phyloP scores from a whole-genome alignment of 495 filamentous ascomycete genomes.

The Annulohypoxylon maeteangense region DNA sequence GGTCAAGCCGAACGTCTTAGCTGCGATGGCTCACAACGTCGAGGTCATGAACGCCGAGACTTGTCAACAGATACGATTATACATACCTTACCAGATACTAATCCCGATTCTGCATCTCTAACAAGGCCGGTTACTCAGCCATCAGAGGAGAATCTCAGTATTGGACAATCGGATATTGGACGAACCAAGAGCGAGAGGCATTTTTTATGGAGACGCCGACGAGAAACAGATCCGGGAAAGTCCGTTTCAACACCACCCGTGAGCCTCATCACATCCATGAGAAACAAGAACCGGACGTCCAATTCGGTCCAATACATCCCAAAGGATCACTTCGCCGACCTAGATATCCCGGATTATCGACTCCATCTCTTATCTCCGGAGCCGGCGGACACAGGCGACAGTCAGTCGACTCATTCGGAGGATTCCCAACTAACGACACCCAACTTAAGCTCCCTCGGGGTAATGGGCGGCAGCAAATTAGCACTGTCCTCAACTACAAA shows the following conservation, averaged over 20 bases:
- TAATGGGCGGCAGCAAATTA: conserved; percentile 16
- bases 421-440: conserved; percentile 26
- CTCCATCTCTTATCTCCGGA: conserved; percentile 41
- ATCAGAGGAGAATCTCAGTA: background rate
- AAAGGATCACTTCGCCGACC: conserved; percentile 42
- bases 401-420: conserved; percentile 28
- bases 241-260: conserved; percentile 2
- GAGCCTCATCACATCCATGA: conserved; percentile 26
- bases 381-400: conserved; percentile 23
- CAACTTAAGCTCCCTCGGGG: conserved; percentile 10
- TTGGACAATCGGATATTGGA: conserved; percentile 13
- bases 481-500: conserved; percentile 32
- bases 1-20: conserved; percentile 34
- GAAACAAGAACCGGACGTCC: conserved; percentile 17
- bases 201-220: conserved; percentile 50
- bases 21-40: conserved; percentile 21
- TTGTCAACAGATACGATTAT: conserved; percentile 44
- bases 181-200: conserved; percentile 32
- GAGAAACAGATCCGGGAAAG: conserved; percentile 40
- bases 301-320: conserved; percentile 18
- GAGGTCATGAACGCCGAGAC: conserved; percentile 10
- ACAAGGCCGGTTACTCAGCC: conserved; percentile 24
- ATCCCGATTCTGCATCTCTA: background rate
- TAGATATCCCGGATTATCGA: conserved; percentile 42
- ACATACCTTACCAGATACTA: conserved; percentile 30